Evolutionary conservation across 495 filamentous ascomycete genomes (phyloP).

Genomic region (Penicillium flavigenum): DNA sequence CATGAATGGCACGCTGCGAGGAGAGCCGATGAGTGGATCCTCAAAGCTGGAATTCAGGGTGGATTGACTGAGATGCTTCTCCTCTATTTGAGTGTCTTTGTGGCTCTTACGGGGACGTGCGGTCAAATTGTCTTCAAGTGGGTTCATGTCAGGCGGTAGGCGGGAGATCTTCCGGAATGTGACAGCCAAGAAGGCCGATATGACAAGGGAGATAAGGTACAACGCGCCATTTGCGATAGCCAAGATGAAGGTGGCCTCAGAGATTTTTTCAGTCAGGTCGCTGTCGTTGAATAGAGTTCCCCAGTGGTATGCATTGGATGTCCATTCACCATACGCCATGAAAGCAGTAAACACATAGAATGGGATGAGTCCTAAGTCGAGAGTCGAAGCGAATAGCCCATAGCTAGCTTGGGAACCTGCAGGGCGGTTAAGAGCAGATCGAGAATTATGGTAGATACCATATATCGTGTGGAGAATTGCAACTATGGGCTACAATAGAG

Average conservation of each 20-base stretch:
- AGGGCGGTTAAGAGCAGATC: constrained; percentile 64
- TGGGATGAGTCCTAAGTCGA: constrained; percentile 70
- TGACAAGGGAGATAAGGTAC: constrained; percentile 65
- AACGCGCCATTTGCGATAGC: constrained; percentile 61
- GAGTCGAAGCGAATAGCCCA: constrained; percentile 71
- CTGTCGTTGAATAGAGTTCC: constrained; percentile 55
- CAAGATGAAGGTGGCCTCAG: constrained; percentile 61
- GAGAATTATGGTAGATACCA: constrained; percentile 71
- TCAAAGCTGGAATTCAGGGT: constrained; percentile 60
- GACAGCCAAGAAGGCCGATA: constrained; percentile 69
- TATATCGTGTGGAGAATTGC: constrained; percentile 71
- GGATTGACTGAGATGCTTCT: constrained; percentile 52
- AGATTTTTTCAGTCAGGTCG: constrained; percentile 51
- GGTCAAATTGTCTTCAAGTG: constrained; percentile 81
- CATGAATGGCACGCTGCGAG: constrained; percentile 70
- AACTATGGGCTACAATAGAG: constrained; percentile 58
- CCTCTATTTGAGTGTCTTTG: constrained; percentile 68
- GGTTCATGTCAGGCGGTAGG: constrained; percentile 90
- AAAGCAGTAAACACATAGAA: constrained; percentile 74
- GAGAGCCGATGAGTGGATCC: constrained; percentile 55
- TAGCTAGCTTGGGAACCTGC: constrained; percentile 80
- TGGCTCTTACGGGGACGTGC: constrained; percentile 68
- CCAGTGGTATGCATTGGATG: constrained; percentile 55
- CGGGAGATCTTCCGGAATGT: constrained; percentile 77
- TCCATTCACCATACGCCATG: constrained; percentile 48